Conservation (phyloP, 1,139 yeast species). For the Yamadazyma triangularis region DNA sequence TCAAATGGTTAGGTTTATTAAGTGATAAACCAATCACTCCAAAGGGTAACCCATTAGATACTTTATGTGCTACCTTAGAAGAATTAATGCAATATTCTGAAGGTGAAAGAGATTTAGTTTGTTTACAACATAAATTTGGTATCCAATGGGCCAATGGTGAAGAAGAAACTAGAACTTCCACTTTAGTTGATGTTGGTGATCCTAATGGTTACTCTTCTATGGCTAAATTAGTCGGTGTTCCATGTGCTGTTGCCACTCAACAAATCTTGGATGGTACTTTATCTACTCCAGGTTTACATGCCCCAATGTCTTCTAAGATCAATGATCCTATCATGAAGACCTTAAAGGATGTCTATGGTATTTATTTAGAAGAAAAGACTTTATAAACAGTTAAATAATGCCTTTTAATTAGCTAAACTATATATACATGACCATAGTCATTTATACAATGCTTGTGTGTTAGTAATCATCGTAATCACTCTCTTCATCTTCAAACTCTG, state of each 20-base stretch:
- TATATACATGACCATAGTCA: too few species aligned
- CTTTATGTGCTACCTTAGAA: constrained; percentile 94
- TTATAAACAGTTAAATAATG: constrained; percentile 18
- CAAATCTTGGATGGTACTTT: constrained; percentile 83
- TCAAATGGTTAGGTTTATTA: constrained; percentile 92
- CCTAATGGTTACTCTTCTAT: constrained; percentile 94
- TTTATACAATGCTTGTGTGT: constrained; percentile 1
- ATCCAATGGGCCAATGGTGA: constrained; percentile 94
- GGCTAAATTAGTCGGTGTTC: constrained; percentile 98
- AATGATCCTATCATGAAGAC: constrained; percentile 88
- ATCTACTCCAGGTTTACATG: constrained; percentile 70
- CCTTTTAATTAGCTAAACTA: too few species aligned
- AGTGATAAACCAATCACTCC: constrained; percentile 73
- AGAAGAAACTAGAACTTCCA: constrained; percentile 88
- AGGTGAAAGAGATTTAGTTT: constrained; percentile 93
- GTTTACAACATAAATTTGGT: constrained; percentile 96
- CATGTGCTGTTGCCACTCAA: constrained; percentile 93
- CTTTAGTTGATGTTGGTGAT: constrained; percentile 91
- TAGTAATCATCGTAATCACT: constrained; percentile 8
- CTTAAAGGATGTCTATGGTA: constrained; percentile 85
- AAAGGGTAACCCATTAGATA: constrained; percentile 92
- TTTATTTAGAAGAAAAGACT: constrained; percentile 85
- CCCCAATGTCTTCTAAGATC: constrained; percentile 89
- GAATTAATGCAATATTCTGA: constrained; percentile 93
- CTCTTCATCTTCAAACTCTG: constrained; percentile 17